These are phyloP conservation scores for Panus rudis DNA, from an alignment of 768 basidiomycete species.

Conservation along the genomic window DNA sequence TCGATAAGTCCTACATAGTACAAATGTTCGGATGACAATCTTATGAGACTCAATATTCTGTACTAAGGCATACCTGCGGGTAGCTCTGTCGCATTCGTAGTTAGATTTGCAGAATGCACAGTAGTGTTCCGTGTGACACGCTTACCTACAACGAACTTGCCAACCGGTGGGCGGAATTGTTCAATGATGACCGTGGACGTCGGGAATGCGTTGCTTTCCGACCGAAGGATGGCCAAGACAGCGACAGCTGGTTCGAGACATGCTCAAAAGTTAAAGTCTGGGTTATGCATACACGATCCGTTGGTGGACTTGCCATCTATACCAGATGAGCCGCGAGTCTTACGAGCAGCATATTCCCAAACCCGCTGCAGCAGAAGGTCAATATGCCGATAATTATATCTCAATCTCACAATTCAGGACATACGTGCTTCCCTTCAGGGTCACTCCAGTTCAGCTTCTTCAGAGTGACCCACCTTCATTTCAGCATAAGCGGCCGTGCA, in stretches of 20 bases:
- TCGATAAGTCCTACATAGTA: slow-evolving; percentile 65
- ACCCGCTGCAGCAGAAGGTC: slow-evolving; percentile 40
- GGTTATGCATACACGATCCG: background rate
- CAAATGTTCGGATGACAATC: background rate
- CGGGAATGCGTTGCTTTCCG: slow-evolving; percentile 64
- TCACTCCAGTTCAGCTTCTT: slow-evolving; percentile 80
- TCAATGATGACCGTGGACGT: slow-evolving; percentile 81
- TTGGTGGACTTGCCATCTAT: slow-evolving; percentile 58
- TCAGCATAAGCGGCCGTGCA: background rate
- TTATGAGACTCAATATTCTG: slow-evolving; percentile 19
- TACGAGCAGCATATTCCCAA: slow-evolving; percentile 91
- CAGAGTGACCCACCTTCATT: slow-evolving; percentile 72
- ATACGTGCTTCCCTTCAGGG: slow-evolving; percentile 66
- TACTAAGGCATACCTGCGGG: slow-evolving; percentile 38
- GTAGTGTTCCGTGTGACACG: background rate
- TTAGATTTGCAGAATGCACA: background rate
- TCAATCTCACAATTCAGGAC: slow-evolving; percentile 6
- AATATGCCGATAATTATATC: background rate
- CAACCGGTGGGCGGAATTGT: slow-evolving; percentile 87
- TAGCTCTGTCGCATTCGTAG: slow-evolving; percentile 34
- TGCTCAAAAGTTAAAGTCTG: background rate
- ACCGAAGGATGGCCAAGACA: slow-evolving; percentile 73
- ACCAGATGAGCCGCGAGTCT: slow-evolving; percentile 66
- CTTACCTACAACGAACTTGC: slow-evolving; percentile 65
- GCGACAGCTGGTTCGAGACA: slow-evolving; percentile 57